A percentile compares a stretch with the other conserved stretches of the same genome.
These are phyloP conservation scores for Naganishia sp. DNA, from an alignment of 1,284 basidiomycete species.

Conservation along the genomic window DNA sequence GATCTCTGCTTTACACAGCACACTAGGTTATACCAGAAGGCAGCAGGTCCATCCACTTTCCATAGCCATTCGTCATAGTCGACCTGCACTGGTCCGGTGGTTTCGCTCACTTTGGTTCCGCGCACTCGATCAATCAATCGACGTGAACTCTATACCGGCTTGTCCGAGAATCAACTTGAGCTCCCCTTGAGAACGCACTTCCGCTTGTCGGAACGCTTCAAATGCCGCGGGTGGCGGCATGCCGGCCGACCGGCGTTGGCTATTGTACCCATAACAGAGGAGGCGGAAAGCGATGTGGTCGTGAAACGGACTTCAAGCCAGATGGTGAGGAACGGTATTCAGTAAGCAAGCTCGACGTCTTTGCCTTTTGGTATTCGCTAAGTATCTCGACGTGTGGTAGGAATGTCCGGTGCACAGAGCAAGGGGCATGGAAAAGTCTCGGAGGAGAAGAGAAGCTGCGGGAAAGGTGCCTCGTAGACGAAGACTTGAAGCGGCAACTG, in stretches of 20 bases:
- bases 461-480: slow-evolving; percentile 10
- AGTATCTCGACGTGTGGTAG: background rate
- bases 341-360: background rate
- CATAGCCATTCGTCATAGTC: no score
- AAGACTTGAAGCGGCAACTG: background rate
- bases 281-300: slow-evolving; percentile 12
- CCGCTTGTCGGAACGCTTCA: no score
- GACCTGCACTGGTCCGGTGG: background rate
- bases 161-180: no score
- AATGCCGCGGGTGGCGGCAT: slow-evolving; percentile 6
- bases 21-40: no score
- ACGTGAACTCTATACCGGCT: background rate
- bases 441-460: slow-evolving; percentile 21
- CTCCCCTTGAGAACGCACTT: background rate
- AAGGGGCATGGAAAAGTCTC: slow-evolving; percentile 12
- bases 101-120: background rate
- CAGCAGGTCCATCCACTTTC: no score
- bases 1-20: no score
- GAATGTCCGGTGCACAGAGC: slow-evolving; percentile 22
- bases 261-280: slow-evolving; percentile 23
- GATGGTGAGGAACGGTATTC: slow-evolving; percentile 12
- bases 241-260: background rate
- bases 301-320: slow-evolving; percentile 24
- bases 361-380: no score
- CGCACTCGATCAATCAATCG: background rate